Conservation (phyloP, 2,329 filamentous ascomycete species). For the Neocatenulostroma microsporum region DNA sequence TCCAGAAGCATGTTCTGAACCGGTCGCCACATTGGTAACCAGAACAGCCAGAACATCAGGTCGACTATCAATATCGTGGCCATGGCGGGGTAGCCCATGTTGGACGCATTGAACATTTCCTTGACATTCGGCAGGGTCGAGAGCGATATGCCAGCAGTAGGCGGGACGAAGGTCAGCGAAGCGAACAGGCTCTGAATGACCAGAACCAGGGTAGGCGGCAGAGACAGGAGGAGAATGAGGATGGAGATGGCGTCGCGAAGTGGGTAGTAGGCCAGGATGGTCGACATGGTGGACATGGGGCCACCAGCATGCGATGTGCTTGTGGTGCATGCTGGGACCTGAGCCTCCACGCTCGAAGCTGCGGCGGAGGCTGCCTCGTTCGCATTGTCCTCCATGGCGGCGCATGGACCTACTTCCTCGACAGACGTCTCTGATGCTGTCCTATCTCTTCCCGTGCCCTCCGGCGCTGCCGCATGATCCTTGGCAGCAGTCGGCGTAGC, state of each 20-base stretch:
- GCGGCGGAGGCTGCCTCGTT: slow-evolving; percentile 24
- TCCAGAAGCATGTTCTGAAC: slow-evolving; percentile 84
- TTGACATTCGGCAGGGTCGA: slow-evolving; percentile 70
- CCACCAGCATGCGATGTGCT: slow-evolving; percentile 62
- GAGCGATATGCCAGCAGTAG: slow-evolving; percentile 55
- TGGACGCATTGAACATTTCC: slow-evolving; percentile 83
- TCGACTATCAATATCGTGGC: slow-evolving; percentile 80
- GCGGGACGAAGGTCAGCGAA: slow-evolving; percentile 83
- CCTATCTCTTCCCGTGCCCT: slow-evolving; percentile 29
- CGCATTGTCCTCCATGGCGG: slow-evolving; percentile 23
- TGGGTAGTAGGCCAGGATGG: slow-evolving; percentile 81
- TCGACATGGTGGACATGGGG: slow-evolving; percentile 69
- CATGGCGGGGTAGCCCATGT: slow-evolving; percentile 70
- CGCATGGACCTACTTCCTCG: slow-evolving; percentile 27
- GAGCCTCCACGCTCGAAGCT: slow-evolving; percentile 15
- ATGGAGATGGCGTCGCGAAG: slow-evolving; percentile 94
- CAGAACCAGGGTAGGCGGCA: slow-evolving; percentile 80
- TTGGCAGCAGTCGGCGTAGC: slow-evolving; percentile 11
- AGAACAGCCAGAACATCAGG: slow-evolving; percentile 67
- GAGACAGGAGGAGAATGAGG: slow-evolving; percentile 87
- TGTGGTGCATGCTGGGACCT: slow-evolving; percentile 38
- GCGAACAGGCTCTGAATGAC: slow-evolving; percentile 89
- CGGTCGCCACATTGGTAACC: slow-evolving; percentile 80
- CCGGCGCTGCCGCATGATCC: slow-evolving; percentile 20
- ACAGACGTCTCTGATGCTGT: slow-evolving; percentile 38